A percentile compares a stretch with the other conserved stretches of the same genome.
These are phyloP conservation scores for Aegle marmelos DNA, from an alignment of 345 rosid genomes.

Conservation along the genomic window DNA sequence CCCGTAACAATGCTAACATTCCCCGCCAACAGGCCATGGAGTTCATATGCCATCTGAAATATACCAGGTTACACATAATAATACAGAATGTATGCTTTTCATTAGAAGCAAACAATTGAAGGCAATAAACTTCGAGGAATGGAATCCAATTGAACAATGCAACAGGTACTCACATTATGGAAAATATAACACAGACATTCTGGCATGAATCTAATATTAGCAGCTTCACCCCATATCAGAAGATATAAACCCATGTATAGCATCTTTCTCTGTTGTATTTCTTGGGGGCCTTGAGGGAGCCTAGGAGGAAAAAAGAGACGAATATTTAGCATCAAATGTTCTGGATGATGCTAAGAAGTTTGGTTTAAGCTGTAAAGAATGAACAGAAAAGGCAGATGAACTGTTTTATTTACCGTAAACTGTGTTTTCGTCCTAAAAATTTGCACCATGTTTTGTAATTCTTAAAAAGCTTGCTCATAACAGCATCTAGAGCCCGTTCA, in stretches of 20 bases:
- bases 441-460: constrained; percentile 96
- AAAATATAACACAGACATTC: constrained; percentile 94
- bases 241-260: constrained; percentile 93
- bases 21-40: constrained; percentile 94
- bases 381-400: background rate
- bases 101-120: background rate
- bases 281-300: constrained; percentile 87
- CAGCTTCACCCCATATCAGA: constrained; percentile 98
- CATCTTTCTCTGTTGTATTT: constrained; percentile 87
- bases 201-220: constrained; percentile 93
- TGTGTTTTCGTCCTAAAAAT: constrained; percentile 88
- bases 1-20: constrained; percentile 98
- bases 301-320: constrained; percentile 34
- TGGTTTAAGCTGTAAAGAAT: constrained; percentile 3
- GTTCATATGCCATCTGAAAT: constrained; percentile 97
- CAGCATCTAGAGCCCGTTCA: constrained; percentile 90
- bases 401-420: constrained; percentile 58
- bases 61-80: constrained; percentile 3
- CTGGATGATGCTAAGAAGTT: background rate
- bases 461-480: constrained; percentile 82
- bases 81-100: background rate
- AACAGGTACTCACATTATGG: constrained; percentile 67
- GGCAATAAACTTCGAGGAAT: constrained; percentile 6
- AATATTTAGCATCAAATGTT: constrained; percentile 2
- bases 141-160: constrained; percentile 6